Evolutionary conservation across 176 grass and related monocot species (phyloP), one percentile per base, ranked within the genome.

Genomic region (Cenchrus americanus): DNA sequence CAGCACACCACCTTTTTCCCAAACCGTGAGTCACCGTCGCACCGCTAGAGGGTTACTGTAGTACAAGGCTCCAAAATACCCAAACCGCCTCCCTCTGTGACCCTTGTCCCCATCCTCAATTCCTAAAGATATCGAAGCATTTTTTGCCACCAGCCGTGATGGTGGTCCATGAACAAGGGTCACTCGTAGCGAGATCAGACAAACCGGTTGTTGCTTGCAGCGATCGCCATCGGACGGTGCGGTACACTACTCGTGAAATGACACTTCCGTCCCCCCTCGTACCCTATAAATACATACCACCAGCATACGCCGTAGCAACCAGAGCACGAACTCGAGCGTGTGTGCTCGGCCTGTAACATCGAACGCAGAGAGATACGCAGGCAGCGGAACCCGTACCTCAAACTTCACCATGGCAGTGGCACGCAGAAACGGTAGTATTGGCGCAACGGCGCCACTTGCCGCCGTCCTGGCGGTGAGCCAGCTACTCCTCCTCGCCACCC

Each of bases 241-340:
- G 34, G 34, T 37, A 37, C 34, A 37, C 34, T 37, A 14, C 24
- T 63, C 61, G 23, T 30, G 24, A 63, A 63, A 63, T 63, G 61
- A 63, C 61, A 1, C 10, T 15, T 15, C 5, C 14, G 61, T 32
- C 61, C 61, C 50, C 55, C 1, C 0, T 18, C 42, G 59, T 32
- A 14, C 14, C 43, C 44, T 79, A 79, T 79, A 65, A 79, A 51
- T 79, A 50, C 60, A 50, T 79, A 65, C 60, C 60, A 30, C 60
- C 24, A 43, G 24, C 4, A 3, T 6, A 27, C 24, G 12, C 4
- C 6, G 5, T 43, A 46, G 75, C 55, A 26, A 42, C 21, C 5
- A 2, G 55, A 6, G 41, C 60, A 23, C 7, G 18, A 18, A 55
- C 24, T 8, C 8, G 12, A 8, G 6, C 3, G 26, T 15, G 14